phyloP scores from a whole-genome alignment of 345 rosid genomes.

The Streptanthus diversifolius region DNA sequence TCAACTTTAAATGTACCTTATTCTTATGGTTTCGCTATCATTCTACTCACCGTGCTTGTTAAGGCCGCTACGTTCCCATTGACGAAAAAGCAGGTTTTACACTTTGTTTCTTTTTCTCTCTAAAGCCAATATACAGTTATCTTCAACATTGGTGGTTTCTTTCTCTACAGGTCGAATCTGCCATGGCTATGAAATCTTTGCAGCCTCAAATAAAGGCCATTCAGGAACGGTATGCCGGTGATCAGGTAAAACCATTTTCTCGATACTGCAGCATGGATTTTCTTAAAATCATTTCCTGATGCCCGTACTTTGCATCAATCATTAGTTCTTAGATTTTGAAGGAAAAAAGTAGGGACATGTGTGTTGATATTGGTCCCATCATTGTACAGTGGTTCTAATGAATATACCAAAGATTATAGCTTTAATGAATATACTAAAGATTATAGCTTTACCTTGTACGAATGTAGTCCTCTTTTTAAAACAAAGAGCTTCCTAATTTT shows the following conservation, averaged over 20 bases:
- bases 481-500: constrained; percentile 7
- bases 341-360: background rate
- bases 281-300: background rate
- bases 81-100: constrained; percentile 86
- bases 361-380: background rate
- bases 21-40: constrained; percentile 89
- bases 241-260: constrained; percentile 55
- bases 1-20: constrained; percentile 75
- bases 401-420: background rate
- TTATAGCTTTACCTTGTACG: background rate
- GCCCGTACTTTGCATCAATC: background rate
- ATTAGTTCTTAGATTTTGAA: background rate
- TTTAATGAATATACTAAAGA: background rate
- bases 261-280: background rate
- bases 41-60: constrained; percentile 79
- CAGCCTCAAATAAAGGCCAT: constrained; percentile 91
- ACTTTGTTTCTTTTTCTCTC: background rate
- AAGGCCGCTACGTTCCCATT: constrained; percentile 93
- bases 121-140: background rate
- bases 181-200: constrained; percentile 89
- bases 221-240: constrained; percentile 76
- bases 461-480: background rate
- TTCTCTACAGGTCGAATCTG: constrained; percentile 75
- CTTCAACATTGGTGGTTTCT: background rate
- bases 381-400: background rate